phyloP scores from a whole-genome alignment of 257 asterid genomes.

The Capsicum chinense region DNA sequence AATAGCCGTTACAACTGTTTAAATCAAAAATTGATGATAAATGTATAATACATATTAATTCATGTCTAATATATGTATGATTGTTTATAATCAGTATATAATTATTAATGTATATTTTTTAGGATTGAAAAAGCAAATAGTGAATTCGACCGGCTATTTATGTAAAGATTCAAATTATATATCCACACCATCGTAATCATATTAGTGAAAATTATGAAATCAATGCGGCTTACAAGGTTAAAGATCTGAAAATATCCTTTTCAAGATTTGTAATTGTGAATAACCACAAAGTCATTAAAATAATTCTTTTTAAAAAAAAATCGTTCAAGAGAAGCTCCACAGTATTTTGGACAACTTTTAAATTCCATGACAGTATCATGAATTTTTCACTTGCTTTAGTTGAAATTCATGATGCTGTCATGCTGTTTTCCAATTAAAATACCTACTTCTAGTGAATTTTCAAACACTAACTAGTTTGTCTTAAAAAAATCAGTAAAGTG shows the following conservation, averaged over 20 bases:
- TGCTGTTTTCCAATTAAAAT: background rate
- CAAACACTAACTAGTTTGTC: background rate
- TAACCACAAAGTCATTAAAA: background rate
- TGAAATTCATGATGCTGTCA: background rate
- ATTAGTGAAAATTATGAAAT: background rate
- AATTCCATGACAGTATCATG: background rate
- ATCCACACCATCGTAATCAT: background rate
- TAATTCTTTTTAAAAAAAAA: background rate
- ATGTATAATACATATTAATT: background rate
- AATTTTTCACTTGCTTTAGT: background rate
- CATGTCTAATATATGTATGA: background rate
- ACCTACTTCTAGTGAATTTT: background rate
- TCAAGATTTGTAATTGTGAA: background rate
- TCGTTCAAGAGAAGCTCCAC: background rate
- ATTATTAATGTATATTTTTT: background rate
- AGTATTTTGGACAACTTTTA: background rate
- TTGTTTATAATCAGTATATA: background rate
- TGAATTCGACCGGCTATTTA: background rate
- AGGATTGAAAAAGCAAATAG: background rate
- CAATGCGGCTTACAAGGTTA: background rate
- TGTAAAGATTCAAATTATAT: background rate
- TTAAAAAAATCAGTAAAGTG: too few species aligned
- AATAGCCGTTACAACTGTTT: background rate
- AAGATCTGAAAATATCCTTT: background rate
- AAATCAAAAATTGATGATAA: background rate